Percentiles rank a stretch among this genome's conserved stretches.
phyloP scores from a whole-genome alignment of 345 rosid genomes.

The Heritiera littoralis region DNA sequence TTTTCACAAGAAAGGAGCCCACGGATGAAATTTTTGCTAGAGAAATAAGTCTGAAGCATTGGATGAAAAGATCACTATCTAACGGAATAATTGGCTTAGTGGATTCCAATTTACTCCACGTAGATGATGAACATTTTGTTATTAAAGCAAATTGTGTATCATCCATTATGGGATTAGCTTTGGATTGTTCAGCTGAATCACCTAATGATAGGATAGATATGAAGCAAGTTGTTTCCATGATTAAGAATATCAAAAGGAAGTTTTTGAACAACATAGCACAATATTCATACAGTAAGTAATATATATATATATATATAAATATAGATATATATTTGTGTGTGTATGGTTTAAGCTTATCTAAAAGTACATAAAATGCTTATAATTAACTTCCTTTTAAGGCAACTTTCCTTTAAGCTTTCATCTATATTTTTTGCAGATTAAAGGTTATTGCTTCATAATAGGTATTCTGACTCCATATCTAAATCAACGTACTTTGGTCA shows the following conservation, averaged over 20 bases:
- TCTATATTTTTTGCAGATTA: too few species aligned
- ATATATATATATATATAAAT: too few species aligned
- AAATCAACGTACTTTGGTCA: too few species aligned
- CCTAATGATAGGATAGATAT: conserved; percentile 18
- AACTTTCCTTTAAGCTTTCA: too few species aligned
- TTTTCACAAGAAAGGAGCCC: neutral
- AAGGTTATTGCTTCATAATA: too few species aligned
- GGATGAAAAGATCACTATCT: neutral
- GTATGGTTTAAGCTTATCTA: too few species aligned
- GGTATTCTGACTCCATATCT: too few species aligned
- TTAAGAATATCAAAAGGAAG: conserved; percentile 9
- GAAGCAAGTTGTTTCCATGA: neutral
- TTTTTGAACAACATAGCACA: neutral
- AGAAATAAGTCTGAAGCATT: neutral
- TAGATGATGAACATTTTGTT: conserved; percentile 13
- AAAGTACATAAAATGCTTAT: too few species aligned
- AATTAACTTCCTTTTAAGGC: too few species aligned
- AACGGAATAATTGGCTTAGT: neutral
- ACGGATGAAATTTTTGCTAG: neutral
- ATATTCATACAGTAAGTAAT: neutral
- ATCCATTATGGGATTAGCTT: conserved; percentile 12
- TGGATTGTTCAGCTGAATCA: conserved; percentile 6
- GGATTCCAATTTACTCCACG: conserved; percentile 1
- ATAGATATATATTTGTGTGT: too few species aligned
- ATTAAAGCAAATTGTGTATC: conserved; percentile 13